These are phyloP conservation scores for Cylindrodendrum hubeiense DNA, from an alignment of 2,329 filamentous ascomycete genomes.

Conservation along the genomic window DNA sequence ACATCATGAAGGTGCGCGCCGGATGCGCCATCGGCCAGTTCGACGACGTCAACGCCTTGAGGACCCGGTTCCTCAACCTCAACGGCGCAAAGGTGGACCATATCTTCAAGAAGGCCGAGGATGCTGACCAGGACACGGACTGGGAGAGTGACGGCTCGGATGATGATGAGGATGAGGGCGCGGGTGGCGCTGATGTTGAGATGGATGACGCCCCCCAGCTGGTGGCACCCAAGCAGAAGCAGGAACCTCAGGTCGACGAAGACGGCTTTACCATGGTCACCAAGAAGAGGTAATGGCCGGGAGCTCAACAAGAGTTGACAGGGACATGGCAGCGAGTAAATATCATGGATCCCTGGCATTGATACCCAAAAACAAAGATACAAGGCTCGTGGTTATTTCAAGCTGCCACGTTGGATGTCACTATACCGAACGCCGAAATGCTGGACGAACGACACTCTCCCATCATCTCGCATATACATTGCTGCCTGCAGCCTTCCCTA, in stretches of 20 bases:
- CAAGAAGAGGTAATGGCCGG: conserved; percentile 66
- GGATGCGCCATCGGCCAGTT: conserved; percentile 76
- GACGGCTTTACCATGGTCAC: conserved; percentile 85
- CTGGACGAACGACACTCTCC: conserved; percentile 39
- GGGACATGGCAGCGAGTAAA: conserved; percentile 17
- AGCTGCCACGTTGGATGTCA: conserved; percentile 35
- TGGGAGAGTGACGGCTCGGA: conserved; percentile 71
- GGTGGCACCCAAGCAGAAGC: conserved; percentile 71
- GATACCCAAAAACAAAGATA: conserved; percentile 46
- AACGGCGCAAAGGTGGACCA: conserved; percentile 69
- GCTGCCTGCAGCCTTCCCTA: not conserved
- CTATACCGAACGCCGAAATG: conserved; percentile 49
- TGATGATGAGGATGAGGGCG: conserved; percentile 68
- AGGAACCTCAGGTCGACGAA: conserved; percentile 80
- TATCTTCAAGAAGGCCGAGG: conserved; percentile 67
- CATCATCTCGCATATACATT: conserved; percentile 27
- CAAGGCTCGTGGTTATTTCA: conserved; percentile 32
- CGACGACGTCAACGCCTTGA: conserved; percentile 73
- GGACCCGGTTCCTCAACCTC: conserved; percentile 70
- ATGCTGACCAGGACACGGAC: conserved; percentile 69
- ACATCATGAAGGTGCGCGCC: conserved; percentile 76
- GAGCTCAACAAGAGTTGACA: conserved; percentile 15
- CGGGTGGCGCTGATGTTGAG: conserved; percentile 71
- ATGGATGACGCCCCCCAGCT: conserved; percentile 78
- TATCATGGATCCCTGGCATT: conserved; percentile 39